Base-by-base conservation (phyloP, 148 eudicot species). In the Suaeda aralocaspica region DNA sequence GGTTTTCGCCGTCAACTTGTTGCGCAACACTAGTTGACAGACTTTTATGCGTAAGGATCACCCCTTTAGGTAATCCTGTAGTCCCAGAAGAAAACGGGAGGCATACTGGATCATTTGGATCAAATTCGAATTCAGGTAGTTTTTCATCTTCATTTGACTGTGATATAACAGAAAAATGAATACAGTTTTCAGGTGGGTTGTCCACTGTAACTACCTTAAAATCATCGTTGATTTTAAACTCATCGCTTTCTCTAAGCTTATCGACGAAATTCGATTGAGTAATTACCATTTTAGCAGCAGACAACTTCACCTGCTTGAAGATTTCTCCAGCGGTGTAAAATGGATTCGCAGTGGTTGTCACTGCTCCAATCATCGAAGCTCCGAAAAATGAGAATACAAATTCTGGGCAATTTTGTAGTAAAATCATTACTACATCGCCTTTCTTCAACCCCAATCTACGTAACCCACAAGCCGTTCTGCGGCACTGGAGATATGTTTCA, bases 21-120 rank as follows among this genome's bases (percentile, higher is more conserved):
- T 93, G 98, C 0, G 89, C 88, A 6, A 93, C 89, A 68, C 97
- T 89, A 0, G 98, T 93, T 1, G 90, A 82, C 11, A 87, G 63
- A 41, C 91, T 86, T 64, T 83, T 87, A 72, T 93, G 98, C 0
- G 98, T 90, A 9, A 93, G 30, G 67, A 93, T 82, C 41, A 90
- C 98, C 0, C 98, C 98, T 68, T 93, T 93, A 0, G 96, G 92
- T 0, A 93, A 24, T 36, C 98, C 98, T 1, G 98, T 93, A 0
- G 98, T 93, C 0, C 98, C 98, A 1, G 98, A 93, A 0, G 98
- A 93, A 75, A 91, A 93, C 0, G 98, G 98, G 9, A 93, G 74
- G 1, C 92, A 88, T 6, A 93, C 87, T 34, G 87, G 83, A 56
- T 87, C 92, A 11, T 83, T 83, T 0, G 98, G 79, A 15, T 33